Conservation (phyloP, 2,329 filamentous ascomycete genomes). For the Didymosphaeria variabile region DNA sequence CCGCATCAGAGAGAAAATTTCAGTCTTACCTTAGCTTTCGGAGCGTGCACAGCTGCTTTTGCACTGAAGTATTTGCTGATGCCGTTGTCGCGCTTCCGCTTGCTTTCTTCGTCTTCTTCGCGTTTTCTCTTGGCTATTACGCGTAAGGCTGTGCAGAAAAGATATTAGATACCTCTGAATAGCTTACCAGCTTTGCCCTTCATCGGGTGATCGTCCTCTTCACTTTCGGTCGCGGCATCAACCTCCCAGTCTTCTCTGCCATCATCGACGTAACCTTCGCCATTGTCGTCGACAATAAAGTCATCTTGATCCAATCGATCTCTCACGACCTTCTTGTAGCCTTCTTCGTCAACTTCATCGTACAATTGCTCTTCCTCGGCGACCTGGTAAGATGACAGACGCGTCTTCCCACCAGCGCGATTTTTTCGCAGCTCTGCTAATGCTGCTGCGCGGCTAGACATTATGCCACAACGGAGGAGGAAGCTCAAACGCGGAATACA, state of each 20-base stretch:
- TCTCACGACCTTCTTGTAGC: slow-evolving; percentile 95
- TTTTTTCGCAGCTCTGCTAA: slow-evolving; percentile 83
- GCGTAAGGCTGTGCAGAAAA: slow-evolving; percentile 28
- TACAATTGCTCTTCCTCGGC: slow-evolving; percentile 86
- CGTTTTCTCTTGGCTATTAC: slow-evolving; percentile 80
- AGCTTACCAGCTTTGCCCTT: slow-evolving; percentile 67
- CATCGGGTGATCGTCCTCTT: slow-evolving; percentile 73
- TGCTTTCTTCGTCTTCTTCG: slow-evolving; percentile 84
- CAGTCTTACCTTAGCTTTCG: slow-evolving; percentile 80
- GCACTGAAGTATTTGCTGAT: slow-evolving; percentile 96
- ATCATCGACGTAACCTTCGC: slow-evolving; percentile 95
- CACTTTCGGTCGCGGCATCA: slow-evolving; percentile 77
- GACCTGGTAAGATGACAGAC: slow-evolving; percentile 85
- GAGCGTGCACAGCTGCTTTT: slow-evolving; percentile 68
- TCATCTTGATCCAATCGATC: slow-evolving; percentile 91
- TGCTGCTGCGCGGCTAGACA: slow-evolving; percentile 46
- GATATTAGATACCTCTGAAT: neutral
- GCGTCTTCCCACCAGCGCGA: slow-evolving; percentile 89
- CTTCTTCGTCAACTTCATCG: slow-evolving; percentile 95
- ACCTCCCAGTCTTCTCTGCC: slow-evolving; percentile 74
- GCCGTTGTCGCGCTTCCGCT: slow-evolving; percentile 86
- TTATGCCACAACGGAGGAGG: slow-evolving; percentile 30
- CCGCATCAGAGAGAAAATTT: neutral
- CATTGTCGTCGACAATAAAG: slow-evolving; percentile 98
- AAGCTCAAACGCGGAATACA: slow-evolving; percentile 22